Percentiles rank a stretch among this genome's conserved stretches.
Evolutionary conservation across 1,284 basidiomycete species (phyloP).

Genomic region (Coniophora puteana): DNA sequence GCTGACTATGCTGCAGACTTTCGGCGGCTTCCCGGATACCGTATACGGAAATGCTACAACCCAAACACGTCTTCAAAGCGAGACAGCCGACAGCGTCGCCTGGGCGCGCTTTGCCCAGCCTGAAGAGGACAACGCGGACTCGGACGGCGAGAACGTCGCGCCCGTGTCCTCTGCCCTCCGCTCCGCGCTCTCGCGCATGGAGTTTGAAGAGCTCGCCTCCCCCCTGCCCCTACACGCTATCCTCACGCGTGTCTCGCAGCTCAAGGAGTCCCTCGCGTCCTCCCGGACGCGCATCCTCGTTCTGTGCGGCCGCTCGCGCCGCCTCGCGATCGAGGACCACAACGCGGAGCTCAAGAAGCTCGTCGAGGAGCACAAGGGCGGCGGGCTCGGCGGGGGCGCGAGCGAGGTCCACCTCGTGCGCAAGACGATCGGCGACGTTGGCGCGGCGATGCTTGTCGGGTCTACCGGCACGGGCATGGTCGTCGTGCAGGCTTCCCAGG

Average conservation of each 20-base stretch:
- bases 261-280: slow-evolving; percentile 19
- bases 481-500: too few species aligned
- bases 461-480: slow-evolving; percentile 52
- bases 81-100: slow-evolving; percentile 68
- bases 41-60: slow-evolving; percentile 63
- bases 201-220: slow-evolving; percentile 46
- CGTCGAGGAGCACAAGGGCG: slow-evolving; percentile 44
- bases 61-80: slow-evolving; percentile 60
- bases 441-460: slow-evolving; percentile 58
- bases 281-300: slow-evolving; percentile 42
- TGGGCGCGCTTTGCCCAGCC: slow-evolving; percentile 53
- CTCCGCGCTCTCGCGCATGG: slow-evolving; percentile 52
- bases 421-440: slow-evolving; percentile 76
- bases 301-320: slow-evolving; percentile 72
- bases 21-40: slow-evolving; percentile 59
- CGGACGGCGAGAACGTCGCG: too few species aligned
- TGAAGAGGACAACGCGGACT: slow-evolving; percentile 19
- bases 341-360: slow-evolving; percentile 55
- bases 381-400: slow-evolving; percentile 46
- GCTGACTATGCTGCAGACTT: slow-evolving; percentile 41
- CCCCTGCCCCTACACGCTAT: slow-evolving; percentile 53
- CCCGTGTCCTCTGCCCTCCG: slow-evolving; percentile 27
- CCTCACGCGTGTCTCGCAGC: slow-evolving; percentile 37
- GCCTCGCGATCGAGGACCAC: slow-evolving; percentile 58
- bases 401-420: slow-evolving; percentile 34